Conservation (phyloP, 163 green algal genomes). For the Scenedesmus sp. region DNA sequence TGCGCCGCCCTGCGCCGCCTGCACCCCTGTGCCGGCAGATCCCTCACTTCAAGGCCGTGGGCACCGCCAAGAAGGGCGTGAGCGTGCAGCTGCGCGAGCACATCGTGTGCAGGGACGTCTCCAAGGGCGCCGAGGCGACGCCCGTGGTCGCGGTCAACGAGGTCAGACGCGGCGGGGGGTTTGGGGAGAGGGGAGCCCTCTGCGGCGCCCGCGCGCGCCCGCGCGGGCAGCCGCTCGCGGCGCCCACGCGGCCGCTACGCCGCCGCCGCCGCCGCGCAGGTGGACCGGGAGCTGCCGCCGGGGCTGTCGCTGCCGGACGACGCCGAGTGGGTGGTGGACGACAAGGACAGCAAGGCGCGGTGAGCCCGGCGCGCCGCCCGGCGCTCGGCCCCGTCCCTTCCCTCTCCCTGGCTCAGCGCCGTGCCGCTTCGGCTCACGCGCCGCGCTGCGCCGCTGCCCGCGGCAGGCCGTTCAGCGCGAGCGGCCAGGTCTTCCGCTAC, state of each 20-base stretch:
- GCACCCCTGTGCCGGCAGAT: neutral
- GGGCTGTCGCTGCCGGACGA: conserved; percentile 17
- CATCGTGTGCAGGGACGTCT: conserved; percentile 60
- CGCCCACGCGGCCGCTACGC: too few relatives aligned
- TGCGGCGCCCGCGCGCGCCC: too few relatives aligned
- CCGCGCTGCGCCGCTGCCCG: neutral
- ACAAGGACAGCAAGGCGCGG: conserved; percentile 5
- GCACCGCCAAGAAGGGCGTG: conserved; percentile 11
- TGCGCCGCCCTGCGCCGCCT: too few relatives aligned
- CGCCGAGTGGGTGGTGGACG: conserved; percentile 26
- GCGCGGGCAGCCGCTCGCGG: too few relatives aligned
- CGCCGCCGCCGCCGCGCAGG: conserved; percentile 2
- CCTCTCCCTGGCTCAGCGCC: neutral
- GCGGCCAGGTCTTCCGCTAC: conserved; percentile 14
- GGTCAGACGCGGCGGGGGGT: too few relatives aligned
- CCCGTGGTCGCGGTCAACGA: conserved; percentile 56
- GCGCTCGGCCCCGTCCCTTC: too few relatives aligned
- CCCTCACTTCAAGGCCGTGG: conserved; percentile 28
- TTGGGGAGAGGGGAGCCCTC: too few relatives aligned
- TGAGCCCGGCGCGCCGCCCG: neutral
- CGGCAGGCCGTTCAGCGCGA: conserved; percentile 17
- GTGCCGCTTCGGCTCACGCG: neutral
- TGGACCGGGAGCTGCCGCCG: conserved; percentile 47
- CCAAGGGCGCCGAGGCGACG: conserved; percentile 39
- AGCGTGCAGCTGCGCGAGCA: conserved; percentile 33